These are phyloP conservation scores for Kwoniella bestiolae DNA, from an alignment of 768 basidiomycete species.

Conservation along the genomic window DNA sequence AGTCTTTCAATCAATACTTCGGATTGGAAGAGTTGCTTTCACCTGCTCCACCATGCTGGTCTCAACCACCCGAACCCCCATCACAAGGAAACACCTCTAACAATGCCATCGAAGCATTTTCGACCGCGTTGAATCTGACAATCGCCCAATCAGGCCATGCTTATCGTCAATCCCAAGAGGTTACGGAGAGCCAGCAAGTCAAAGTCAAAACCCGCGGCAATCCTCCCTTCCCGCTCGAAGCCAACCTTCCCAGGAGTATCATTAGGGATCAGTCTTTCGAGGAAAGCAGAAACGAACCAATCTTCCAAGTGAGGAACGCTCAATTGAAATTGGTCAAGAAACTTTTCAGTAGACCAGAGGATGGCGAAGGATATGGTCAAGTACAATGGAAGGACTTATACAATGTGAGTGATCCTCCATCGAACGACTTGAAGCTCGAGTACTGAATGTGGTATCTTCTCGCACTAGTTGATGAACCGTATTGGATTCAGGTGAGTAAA, in stretches of 20 bases:
- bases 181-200: too few relatives aligned
- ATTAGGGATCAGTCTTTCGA: background rate
- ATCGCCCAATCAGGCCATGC: background rate
- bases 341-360: conserved; percentile 6
- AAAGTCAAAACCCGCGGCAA: background rate
- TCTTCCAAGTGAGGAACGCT: background rate
- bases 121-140: too few relatives aligned
- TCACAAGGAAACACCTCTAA: background rate
- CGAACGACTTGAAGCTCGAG: background rate
- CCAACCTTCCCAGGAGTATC: too few relatives aligned
- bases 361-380: background rate
- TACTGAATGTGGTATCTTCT: background rate
- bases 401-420: background rate
- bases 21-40: too few relatives aligned
- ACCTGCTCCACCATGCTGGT: too few relatives aligned
- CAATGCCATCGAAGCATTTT: too few relatives aligned
- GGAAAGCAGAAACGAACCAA: background rate
- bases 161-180: background rate
- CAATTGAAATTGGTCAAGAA: conserved; percentile 12
- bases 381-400: conserved; percentile 4
- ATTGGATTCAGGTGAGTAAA: background rate
- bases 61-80: background rate
- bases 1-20: too few relatives aligned
- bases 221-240: too few relatives aligned
- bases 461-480: background rate